Base-by-base conservation (phyloP, 2,329 filamentous ascomycete genomes). In the Colletotrichum falcatum region DNA sequence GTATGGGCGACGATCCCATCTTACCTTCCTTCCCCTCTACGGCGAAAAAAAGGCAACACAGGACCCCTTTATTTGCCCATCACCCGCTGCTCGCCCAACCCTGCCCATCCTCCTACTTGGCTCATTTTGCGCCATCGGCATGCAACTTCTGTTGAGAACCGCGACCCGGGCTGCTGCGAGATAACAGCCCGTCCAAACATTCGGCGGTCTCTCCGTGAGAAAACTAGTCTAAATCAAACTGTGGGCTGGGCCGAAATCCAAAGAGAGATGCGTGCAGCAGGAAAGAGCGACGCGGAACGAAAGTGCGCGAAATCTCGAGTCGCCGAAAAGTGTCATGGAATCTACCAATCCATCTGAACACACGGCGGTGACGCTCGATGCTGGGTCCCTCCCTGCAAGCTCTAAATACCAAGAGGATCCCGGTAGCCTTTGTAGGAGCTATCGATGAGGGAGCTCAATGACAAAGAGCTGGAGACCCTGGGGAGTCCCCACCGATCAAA, bases 51-150 rank as follows among this genome's bases (percentile, higher is more conserved):
- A 59, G 53, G 58, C 64, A 58, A 54, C 53, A 63, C n/a, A 62
- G 44, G 53, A 66, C 33, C 64, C 61, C 58, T 70, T 70, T 70
- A 66, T 70, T 66, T 70, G 26, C 33, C 56, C 63, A 7, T 30
- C 20, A 23, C n/a, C 53, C 16, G 23, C 28, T 55, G 64, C 53
- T 71, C 59, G 48, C 64, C 65, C 65, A 63, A 62, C 20, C 42
- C 28, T 37, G 59, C 59, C 53, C 64, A 54, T 58, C 49, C 48
- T 48, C 49, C 61, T 39, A 8, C 63, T 53, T 46, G 16, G 54
- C 55, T 61, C 28, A 65, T 62, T 51, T 51, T 12, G 18, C 26
- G 35, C 28, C 20, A 7, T 46, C 48, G 20, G n/a, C 60, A 26
- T 62, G 35, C 48, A 35, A 23, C 23, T 48, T 63, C 51, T 60